A percentile compares a stretch with the other conserved stretches of the same genome.
phyloP scores from a whole-genome alignment of 768 basidiomycete genomes.

The Trametes cubensis region DNA sequence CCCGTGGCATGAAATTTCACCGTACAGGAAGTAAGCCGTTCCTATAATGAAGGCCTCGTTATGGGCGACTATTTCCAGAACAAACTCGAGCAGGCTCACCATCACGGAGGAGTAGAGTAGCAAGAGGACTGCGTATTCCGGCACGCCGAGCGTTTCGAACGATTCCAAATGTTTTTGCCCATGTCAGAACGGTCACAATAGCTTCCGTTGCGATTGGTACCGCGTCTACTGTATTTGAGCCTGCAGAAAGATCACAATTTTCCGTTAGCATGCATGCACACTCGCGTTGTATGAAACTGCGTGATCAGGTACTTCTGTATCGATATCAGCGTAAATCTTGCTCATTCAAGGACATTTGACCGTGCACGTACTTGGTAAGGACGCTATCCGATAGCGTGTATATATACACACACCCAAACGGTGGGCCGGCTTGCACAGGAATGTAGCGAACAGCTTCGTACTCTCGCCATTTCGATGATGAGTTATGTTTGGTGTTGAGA shows the following conservation, averaged over 20 bases:
- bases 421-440: conserved; percentile 23
- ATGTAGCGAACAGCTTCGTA: conserved; percentile 4
- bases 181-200: conserved; percentile 17
- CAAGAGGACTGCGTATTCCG: conserved; percentile 11
- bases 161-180: conserved; percentile 23
- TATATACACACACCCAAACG: conserved; percentile 19
- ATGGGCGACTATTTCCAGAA: too few species aligned
- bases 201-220: conserved; percentile 12
- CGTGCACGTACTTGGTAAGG: not conserved
- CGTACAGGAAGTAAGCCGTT: conserved; percentile 22
- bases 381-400: not conserved
- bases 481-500: too few species aligned
- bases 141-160: not conserved
- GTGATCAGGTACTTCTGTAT: not conserved
- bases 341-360: not conserved
- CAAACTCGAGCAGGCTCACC: not conserved
- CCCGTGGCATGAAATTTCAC: not conserved
- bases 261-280: too few species aligned
- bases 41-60: not conserved
- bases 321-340: not conserved
- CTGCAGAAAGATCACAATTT: not conserved
- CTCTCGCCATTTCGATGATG: not conserved
- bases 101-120: conserved; percentile 17
- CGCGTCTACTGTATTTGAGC: not conserved
- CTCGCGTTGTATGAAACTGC: too few species aligned